Evolutionary conservation across 495 filamentous ascomycete species (phyloP).

Genomic region (Daldinia vernicosa): DNA sequence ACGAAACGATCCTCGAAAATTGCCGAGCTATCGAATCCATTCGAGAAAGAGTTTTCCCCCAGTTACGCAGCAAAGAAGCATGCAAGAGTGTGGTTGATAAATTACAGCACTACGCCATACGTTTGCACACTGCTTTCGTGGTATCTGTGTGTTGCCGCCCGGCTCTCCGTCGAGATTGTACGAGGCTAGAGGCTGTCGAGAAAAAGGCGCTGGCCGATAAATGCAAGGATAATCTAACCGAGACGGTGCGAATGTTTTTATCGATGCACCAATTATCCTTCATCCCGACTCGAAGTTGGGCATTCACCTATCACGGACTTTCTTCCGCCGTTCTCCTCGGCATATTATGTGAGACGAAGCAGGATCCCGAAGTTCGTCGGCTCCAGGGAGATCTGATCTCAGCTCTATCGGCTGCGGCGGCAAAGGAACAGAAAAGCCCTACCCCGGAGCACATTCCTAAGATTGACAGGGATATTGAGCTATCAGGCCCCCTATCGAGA

Average conservation of each 20-base stretch:
- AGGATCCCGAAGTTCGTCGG: conserved; percentile 63
- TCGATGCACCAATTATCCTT: conserved; percentile 73
- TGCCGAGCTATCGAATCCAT: conserved; percentile 59
- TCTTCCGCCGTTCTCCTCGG: conserved; percentile 72
- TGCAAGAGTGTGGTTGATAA: conserved; percentile 65
- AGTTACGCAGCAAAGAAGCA: conserved; percentile 58
- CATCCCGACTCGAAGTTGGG: conserved; percentile 72
- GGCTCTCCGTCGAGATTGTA: conserved; percentile 56
- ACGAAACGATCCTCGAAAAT: conserved; percentile 58
- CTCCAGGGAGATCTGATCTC: conserved; percentile 64
- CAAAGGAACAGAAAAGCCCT: conserved; percentile 59
- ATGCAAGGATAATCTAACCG: conserved; percentile 69
- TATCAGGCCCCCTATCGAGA: conserved; percentile 62
- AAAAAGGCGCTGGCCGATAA: conserved; percentile 59
- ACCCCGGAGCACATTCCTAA: conserved; percentile 55
- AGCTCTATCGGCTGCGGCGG: conserved; percentile 63
- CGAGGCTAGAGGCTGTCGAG: conserved; percentile 52
- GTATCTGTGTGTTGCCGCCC: conserved; percentile 65
- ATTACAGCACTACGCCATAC: conserved; percentile 63
- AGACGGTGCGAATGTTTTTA: conserved; percentile 73
- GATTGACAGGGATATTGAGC: conserved; percentile 62
- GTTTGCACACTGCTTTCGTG: conserved; percentile 64
- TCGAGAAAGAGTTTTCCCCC: conserved; percentile 52
- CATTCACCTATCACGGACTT: conserved; percentile 70
- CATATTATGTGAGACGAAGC: conserved; percentile 68